Conservation (phyloP, 1,139 yeast genomes). For the Debaryomycetaceae sp. region DNA sequence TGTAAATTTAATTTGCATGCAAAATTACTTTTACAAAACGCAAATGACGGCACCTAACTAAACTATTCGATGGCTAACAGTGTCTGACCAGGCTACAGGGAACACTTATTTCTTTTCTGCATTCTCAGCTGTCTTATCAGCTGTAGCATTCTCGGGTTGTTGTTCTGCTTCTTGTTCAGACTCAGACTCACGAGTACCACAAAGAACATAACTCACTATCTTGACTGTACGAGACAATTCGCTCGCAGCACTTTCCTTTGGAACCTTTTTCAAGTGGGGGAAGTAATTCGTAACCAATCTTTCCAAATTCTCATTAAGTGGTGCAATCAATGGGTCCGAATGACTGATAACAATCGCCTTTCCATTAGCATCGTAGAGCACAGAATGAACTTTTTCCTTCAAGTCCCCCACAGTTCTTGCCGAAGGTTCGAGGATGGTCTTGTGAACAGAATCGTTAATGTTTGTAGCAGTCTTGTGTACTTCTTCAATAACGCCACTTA, state of each 20-base stretch:
- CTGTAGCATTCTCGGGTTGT: not conserved
- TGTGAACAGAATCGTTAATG: conserved; percentile 29
- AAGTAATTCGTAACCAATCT: conserved; percentile 27
- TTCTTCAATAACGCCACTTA: conserved; percentile 28
- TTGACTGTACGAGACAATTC: conserved; percentile 51
- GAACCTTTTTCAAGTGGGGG: conserved; percentile 46
- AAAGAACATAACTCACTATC: conserved; percentile 37
- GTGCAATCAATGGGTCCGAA: conserved; percentile 60
- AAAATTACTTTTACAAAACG: not conserved
- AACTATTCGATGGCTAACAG: not conserved
- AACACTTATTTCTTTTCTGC: not conserved
- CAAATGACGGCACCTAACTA: not conserved
- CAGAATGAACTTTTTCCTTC: conserved; percentile 36
- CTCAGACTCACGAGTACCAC: not conserved
- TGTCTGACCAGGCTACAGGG: not conserved
- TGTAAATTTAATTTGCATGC: not conserved
- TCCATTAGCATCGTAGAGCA: conserved; percentile 53
- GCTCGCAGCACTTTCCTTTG: conserved; percentile 43
- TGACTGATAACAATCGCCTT: conserved; percentile 58
- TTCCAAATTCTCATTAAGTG: conserved; percentile 55
- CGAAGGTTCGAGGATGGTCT: conserved; percentile 41
- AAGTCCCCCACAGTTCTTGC: conserved; percentile 34
- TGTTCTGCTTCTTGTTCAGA: not conserved
- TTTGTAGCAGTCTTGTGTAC: conserved; percentile 19
- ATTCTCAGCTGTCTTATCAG: not conserved